Percentiles rank a stretch among this genome's conserved stretches.
These are phyloP conservation scores for Boletus eberwhitei DNA, from an alignment of 768 basidiomycete genomes.

Conservation along the genomic window DNA sequence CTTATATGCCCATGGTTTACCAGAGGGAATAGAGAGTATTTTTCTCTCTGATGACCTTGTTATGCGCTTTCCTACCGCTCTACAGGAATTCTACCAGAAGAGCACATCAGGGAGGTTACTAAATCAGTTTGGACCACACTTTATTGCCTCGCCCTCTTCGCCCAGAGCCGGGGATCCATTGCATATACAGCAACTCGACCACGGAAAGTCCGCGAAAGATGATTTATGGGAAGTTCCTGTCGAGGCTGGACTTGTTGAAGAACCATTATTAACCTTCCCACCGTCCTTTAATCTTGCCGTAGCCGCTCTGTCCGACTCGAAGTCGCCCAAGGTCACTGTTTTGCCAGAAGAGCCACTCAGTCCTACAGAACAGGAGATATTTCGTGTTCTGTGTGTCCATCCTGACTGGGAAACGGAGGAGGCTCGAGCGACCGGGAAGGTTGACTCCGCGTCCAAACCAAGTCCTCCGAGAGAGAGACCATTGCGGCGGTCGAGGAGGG, in stretches of 20 bases:
- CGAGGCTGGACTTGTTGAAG: slow-evolving; percentile 22
- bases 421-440: slow-evolving; percentile 6
- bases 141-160: slow-evolving; percentile 41
- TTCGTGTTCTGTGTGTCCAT: slow-evolving; percentile 57
- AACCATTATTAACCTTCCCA: slow-evolving; percentile 22
- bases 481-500: slow-evolving; percentile 57
- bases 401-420: slow-evolving; percentile 51
- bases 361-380: slow-evolving; percentile 69
- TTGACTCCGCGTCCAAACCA: neutral
- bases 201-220: slow-evolving; percentile 5
- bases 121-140: slow-evolving; percentile 64
- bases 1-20: slow-evolving; percentile 35
- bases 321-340: slow-evolving; percentile 4
- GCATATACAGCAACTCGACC: slow-evolving; percentile 3
- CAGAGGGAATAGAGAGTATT: slow-evolving; percentile 39
- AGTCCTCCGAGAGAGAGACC: slow-evolving; percentile 9
- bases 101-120: slow-evolving; percentile 46
- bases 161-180: neutral
- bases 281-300: slow-evolving; percentile 30
- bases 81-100: slow-evolving; percentile 54
- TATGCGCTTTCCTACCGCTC: slow-evolving; percentile 58
- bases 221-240: slow-evolving; percentile 19
- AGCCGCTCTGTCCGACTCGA: slow-evolving; percentile 25
- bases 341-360: slow-evolving; percentile 49
- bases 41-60: slow-evolving; percentile 64